A percentile compares a stretch with the other conserved stretches of the same genome.
phyloP scores from a whole-genome alignment of 169 alveolate genomes.

The Plasmodium blacklocki region DNA sequence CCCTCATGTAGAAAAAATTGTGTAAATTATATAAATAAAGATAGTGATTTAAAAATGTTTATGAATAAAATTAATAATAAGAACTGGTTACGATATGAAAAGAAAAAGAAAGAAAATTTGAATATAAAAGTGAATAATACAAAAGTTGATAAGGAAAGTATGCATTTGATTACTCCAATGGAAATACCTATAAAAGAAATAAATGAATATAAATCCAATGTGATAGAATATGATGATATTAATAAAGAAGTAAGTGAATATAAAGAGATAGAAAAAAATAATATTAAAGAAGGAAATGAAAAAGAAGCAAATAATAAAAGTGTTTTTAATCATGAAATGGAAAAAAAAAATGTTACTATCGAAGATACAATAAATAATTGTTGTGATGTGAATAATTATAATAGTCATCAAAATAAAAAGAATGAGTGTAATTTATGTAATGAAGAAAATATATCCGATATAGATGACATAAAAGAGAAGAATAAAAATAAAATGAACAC shows the following conservation, averaged over 20 bases:
- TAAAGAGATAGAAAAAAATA: not conserved
- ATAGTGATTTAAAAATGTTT: no score
- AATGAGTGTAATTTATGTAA: not conserved
- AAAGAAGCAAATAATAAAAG: not conserved
- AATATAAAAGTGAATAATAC: no score
- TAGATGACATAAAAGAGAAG: not conserved
- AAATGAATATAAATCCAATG: not conserved
- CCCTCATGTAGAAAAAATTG: no score
- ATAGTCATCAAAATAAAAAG: not conserved
- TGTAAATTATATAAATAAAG: no score
- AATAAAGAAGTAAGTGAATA: not conserved
- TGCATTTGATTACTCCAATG: not conserved
- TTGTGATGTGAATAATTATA: not conserved
- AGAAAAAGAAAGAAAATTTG: no score
- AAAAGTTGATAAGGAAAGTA: no score
- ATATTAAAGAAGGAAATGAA: not conserved
- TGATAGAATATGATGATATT: not conserved
- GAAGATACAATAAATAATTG: not conserved
- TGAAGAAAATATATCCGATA: not conserved
- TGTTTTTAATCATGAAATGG: not conserved
- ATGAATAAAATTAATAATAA: no score
- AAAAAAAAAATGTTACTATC: not conserved
- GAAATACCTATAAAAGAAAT: not conserved
- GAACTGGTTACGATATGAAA: no score
- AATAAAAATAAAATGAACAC: conserved; percentile 21